Evolutionary conservation across 1,139 yeast species (phyloP), one percentile per base, ranked within the genome.

Genomic region (Trichomonascaceae sp.): DNA sequence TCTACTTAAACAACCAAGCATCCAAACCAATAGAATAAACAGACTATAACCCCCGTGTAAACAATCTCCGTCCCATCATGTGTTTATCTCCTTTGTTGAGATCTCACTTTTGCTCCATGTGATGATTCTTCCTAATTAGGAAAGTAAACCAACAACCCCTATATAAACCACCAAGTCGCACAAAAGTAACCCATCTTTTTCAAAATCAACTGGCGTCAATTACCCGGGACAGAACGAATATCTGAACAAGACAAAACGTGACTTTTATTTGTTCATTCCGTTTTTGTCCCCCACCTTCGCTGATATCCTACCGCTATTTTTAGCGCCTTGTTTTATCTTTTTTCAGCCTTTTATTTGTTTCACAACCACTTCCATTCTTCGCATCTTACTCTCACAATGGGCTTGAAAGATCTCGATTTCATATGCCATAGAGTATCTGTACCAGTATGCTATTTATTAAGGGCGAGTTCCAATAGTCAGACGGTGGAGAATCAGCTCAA

Each of bases 381-480:
- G 4, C 41, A 9, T 32, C 39, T 5, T 32, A 12, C 41, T 13
- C 39, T 17, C 5, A 57, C 15, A 18, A 76, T 76, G 80, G 74
- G 68, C 2, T 85, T 88, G 67, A 96, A 96, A 18, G 81, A 83
- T 62, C 87, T 90, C 69, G 80, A 79, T 47, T 65, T 69, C 15
- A 76, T 90, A 52, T 90, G 98, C 70, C 66, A 75, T 44, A 79
- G 78, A 55, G 81, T 91, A 1, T 82, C 95, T 5, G 74, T 89
- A 51, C 96, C 97, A 9, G 71, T 90, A 53, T 90, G 97, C 68
- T 77, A 86, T 5, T 81, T 86, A 47, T 75, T 87, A 6, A 82
- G 76, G 2, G 57, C 50, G 45, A 55, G 60, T 22, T 49, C 55
- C 3, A 56, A 53, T 30, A 56, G 57, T 4, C 53, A 60, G 8